Percentiles rank a stretch among this genome's conserved stretches.
Conservation (phyloP, 1,139 yeast species). For the Suhomyces bolitotheri region DNA sequence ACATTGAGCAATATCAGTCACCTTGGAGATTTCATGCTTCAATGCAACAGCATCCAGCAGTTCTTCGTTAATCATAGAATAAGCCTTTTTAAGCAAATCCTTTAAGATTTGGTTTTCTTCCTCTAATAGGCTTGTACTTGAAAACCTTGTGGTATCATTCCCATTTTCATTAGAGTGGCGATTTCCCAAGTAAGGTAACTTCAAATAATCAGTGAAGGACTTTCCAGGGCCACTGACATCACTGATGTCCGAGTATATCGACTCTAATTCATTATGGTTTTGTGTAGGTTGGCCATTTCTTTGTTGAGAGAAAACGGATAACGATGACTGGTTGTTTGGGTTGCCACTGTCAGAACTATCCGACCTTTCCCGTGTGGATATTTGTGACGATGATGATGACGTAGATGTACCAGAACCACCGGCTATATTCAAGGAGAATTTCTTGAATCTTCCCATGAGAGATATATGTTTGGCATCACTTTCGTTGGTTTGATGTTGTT, state of each 20-base stretch:
- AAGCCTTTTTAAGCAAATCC: slow-evolving; percentile 29
- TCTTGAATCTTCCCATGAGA: slow-evolving; percentile 19
- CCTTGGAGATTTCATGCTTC: slow-evolving; percentile 17
- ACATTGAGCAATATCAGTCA: slow-evolving; percentile 13
- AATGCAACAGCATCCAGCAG: slow-evolving; percentile 15
- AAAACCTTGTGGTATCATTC: slow-evolving; percentile 14
- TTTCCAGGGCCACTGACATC: slow-evolving; percentile 20
- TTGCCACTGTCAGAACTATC: slow-evolving; percentile 15
- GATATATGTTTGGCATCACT: slow-evolving; percentile 10
- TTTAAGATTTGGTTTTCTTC: slow-evolving; percentile 30
- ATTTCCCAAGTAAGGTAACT: slow-evolving; percentile 23
- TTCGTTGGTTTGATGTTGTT: slow-evolving; percentile 2
- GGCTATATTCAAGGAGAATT: slow-evolving; percentile 16
- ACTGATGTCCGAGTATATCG: slow-evolving; percentile 33
- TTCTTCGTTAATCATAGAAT: slow-evolving; percentile 22
- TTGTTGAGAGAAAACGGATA: slow-evolving; percentile 22
- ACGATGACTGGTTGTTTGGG: slow-evolving; percentile 20
- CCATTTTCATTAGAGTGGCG: slow-evolving; percentile 15
- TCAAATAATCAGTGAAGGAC: slow-evolving; percentile 28
- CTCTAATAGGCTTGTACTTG: slow-evolving; percentile 14
- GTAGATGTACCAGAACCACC: slow-evolving; percentile 8
- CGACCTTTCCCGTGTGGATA: slow-evolving; percentile 14
- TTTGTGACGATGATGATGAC: slow-evolving; percentile 12
- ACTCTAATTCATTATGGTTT: slow-evolving; percentile 27
- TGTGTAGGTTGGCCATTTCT: slow-evolving; percentile 6